Conservation (phyloP, 495 filamentous ascomycete species). For the Penicillium argentinense region DNA sequence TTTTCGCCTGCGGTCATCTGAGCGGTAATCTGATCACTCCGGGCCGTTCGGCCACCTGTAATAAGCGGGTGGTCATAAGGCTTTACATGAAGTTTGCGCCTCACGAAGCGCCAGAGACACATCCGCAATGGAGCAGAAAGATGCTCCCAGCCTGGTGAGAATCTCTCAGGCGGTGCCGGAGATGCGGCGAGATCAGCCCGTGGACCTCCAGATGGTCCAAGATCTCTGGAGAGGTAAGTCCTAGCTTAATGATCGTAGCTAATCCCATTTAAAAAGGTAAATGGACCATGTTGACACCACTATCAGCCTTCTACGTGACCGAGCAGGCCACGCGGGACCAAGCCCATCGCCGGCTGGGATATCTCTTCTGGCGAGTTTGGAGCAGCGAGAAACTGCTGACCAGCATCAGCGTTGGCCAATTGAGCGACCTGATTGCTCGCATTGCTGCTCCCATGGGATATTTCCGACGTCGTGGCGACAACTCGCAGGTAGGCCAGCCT, state of each 20-base stretch:
- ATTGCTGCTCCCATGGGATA: constrained; percentile 23
- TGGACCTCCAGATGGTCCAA: constrained; percentile 33
- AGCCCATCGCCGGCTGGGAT: constrained; percentile 46
- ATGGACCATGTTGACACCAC: neutral
- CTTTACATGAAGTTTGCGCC: too few species aligned
- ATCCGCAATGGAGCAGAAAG: constrained; percentile 37
- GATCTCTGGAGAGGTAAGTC: constrained; percentile 52
- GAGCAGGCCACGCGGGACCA: constrained; percentile 36
- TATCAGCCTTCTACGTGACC: constrained; percentile 42
- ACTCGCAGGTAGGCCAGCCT: too few species aligned
- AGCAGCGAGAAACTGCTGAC: constrained; percentile 29
- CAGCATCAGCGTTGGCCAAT: constrained; percentile 29
- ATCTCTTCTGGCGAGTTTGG: constrained; percentile 57
- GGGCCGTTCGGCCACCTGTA: too few species aligned
- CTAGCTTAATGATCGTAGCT: constrained; percentile 4
- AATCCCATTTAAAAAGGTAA: too few species aligned
- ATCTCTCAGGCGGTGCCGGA: constrained; percentile 27
- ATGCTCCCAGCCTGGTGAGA: constrained; percentile 53
- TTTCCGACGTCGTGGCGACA: too few species aligned
- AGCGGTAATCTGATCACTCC: too few species aligned
- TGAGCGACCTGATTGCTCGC: constrained; percentile 42
- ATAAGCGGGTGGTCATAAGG: too few species aligned
- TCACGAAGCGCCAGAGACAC: neutral
- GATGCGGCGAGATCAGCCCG: constrained; percentile 25
- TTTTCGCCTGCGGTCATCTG: too few species aligned